Conservation (phyloP, 192 early-diverging fungal species). For the Allomyces arbusculus region DNA sequence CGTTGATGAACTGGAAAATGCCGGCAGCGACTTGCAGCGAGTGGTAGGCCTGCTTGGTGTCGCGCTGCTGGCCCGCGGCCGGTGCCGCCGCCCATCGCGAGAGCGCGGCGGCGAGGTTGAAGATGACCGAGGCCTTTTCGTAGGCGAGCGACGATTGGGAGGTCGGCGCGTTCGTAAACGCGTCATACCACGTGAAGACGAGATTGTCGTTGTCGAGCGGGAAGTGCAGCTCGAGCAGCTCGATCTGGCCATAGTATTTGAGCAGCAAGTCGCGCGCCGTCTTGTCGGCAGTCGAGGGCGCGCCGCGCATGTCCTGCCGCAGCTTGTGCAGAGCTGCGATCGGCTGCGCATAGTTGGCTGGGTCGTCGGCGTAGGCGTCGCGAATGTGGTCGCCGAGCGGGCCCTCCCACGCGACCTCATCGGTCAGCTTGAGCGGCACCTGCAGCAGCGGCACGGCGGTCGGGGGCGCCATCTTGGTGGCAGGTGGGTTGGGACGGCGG, state of each 20-base stretch:
- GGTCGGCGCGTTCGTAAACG: slow-evolving; percentile 55
- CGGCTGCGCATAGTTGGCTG: slow-evolving; percentile 67
- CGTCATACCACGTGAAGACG: slow-evolving; percentile 79
- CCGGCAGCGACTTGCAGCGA: slow-evolving; percentile 90
- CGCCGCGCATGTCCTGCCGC: slow-evolving; percentile 87
- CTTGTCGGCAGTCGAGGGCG: slow-evolving; percentile 40
- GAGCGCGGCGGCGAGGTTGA: slow-evolving; percentile 72
- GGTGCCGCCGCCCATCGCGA: slow-evolving; percentile 25
- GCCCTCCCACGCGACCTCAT: slow-evolving; percentile 73
- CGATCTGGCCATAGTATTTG: slow-evolving; percentile 91
- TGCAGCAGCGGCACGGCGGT: slow-evolving; percentile 4
- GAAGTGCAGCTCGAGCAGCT: slow-evolving; percentile 80
- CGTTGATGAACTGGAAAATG: slow-evolving; percentile 84
- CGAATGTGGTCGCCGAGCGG: slow-evolving; percentile 73
- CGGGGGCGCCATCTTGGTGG: no score
- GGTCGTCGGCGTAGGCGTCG: slow-evolving; percentile 73
- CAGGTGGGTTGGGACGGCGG: no score
- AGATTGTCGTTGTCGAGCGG: slow-evolving; percentile 81
- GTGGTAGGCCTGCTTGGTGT: slow-evolving; percentile 64
- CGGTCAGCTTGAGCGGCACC: slow-evolving; percentile 66
- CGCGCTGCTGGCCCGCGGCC: slow-evolving; percentile 10
- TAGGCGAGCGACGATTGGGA: slow-evolving; percentile 80
- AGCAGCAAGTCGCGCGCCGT: slow-evolving; percentile 87
- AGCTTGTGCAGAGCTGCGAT: slow-evolving; percentile 69
- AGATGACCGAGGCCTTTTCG: slow-evolving; percentile 89